Conservation (phyloP, 2,329 filamentous ascomycete species). For the Ilyonectria robusta region DNA sequence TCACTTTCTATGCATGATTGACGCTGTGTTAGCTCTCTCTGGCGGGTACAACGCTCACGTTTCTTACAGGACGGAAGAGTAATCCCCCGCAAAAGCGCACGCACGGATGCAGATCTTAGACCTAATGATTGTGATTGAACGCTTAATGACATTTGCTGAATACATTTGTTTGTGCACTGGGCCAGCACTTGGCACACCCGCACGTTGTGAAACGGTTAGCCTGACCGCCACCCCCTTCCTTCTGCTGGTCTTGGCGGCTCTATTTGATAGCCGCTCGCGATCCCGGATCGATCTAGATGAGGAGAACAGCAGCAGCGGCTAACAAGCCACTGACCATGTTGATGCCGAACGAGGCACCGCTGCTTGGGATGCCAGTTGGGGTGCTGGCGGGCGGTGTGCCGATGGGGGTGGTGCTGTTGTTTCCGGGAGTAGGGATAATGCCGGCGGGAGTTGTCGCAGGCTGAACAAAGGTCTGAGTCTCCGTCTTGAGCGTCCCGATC, state of each 20-base stretch:
- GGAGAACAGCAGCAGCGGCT: constrained; percentile 37
- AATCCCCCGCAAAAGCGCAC: constrained; percentile 15
- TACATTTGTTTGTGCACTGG: constrained; percentile 8
- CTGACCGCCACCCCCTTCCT: constrained; percentile 9
- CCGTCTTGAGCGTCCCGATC: neutral
- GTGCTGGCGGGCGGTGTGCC: constrained; percentile 27
- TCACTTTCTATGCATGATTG: neutral
- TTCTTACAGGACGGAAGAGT: constrained; percentile 25
- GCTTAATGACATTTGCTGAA: constrained; percentile 28
- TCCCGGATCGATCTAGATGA: constrained; percentile 24
- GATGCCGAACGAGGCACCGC: constrained; percentile 33
- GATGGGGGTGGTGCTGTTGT: constrained; percentile 21
- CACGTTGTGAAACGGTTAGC: constrained; percentile 14
- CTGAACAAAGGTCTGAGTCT: constrained; percentile 16
- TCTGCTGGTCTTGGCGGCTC: constrained; percentile 2
- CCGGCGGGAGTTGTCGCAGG: constrained; percentile 2
- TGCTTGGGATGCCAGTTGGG: constrained; percentile 25
- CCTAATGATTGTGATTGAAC: neutral
- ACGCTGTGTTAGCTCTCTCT: neutral
- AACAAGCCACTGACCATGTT: constrained; percentile 41
- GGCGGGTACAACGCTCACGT: neutral
- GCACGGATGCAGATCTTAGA: neutral
- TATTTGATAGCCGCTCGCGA: constrained; percentile 13
- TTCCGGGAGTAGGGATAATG: neutral
- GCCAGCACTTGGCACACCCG: constrained; percentile 3